phyloP scores from a whole-genome alignment of 352 stramenopile genomes.

The Phytophthora sansomeana region DNA sequence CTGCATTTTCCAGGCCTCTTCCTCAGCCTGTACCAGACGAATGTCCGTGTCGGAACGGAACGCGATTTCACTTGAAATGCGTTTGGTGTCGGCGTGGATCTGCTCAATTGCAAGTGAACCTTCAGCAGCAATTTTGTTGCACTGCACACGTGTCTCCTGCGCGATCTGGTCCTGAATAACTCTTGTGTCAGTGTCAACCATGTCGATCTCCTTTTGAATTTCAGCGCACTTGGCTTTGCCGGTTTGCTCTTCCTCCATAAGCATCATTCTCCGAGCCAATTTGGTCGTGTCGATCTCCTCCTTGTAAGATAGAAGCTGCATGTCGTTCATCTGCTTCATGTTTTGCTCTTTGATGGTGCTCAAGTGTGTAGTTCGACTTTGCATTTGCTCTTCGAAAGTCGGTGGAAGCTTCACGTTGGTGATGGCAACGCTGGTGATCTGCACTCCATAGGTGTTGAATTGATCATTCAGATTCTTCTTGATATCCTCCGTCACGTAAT shows the following conservation, averaged over 20 bases:
- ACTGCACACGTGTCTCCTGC: conserved; percentile 44
- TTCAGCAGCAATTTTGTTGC: conserved; percentile 46
- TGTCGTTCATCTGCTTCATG: conserved; percentile 79
- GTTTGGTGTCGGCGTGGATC: conserved; percentile 46
- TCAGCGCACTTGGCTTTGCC: conserved; percentile 45
- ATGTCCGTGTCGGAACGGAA: conserved; percentile 43
- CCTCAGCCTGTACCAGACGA: conserved; percentile 37
- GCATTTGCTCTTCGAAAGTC: conserved; percentile 68
- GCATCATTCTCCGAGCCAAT: conserved; percentile 49
- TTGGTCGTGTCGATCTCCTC: conserved; percentile 55
- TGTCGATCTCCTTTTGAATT: conserved; percentile 53
- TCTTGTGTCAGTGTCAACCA: conserved; percentile 45
- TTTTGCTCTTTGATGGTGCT: conserved; percentile 69
- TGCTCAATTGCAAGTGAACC: conserved; percentile 44
- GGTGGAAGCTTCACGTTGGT: conserved; percentile 66
- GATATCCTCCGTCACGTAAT: conserved; percentile 65
- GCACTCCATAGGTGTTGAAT: conserved; percentile 66
- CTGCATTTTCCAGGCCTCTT: conserved; percentile 35
- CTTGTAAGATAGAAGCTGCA: conserved; percentile 64
- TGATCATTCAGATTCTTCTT: conserved; percentile 71
- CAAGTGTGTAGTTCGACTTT: conserved; percentile 64
- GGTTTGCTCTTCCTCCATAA: conserved; percentile 65
- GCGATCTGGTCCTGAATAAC: conserved; percentile 41
- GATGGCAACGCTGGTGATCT: conserved; percentile 71
- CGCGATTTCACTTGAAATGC: conserved; percentile 47